Evolutionary conservation across 2,329 filamentous ascomycete species (phyloP), one percentile per base, ranked within the genome.

Genomic region (Alternaria triticimaculans): DNA sequence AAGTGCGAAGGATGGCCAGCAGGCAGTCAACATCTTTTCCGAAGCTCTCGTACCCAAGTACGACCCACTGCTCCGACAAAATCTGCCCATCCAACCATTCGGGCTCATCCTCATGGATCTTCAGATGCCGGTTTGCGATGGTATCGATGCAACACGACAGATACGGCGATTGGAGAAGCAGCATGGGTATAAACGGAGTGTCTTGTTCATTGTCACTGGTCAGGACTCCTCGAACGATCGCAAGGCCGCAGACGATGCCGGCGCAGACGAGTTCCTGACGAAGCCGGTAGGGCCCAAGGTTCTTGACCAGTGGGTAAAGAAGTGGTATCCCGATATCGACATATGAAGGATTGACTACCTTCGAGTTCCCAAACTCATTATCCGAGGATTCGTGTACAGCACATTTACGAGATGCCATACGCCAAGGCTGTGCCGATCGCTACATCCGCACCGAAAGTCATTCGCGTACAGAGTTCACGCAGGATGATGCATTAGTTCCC

Each of bases 71-170:
- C 28, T 60, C 20, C 46, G 53, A 37, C 65, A 63, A 18, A 21
- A 58, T 1, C 23, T 61, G 11, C 44, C 55, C 23, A 3, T 43
- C 3, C 51, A 56, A 18, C 75, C 75, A 1, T 70, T 81, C 46
- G 72, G 78, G 2, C 67, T 82, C 0, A 71, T 82, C 3, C 62
- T 82, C n/a, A 81, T 82, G 79, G 80, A 82, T 58, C 67, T 82
- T 8, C 80, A 82, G 46, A 82, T 82, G 80, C 80, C 80, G 0
- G 65, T 78, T 4, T 78, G 76, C 41, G 79, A 82, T 48, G 80
- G 80, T 8, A 71, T 80, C 3, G 72, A 76, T 10, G 78, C 80
- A 2, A 80, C 76, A 0, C 64, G 62, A 14, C 70, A 75, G 37
- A 82, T 82, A 11, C 74, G 80, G 6, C 50, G 61, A 0, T 61